Evolutionary conservation across 169 alveolate species (phyloP).

Genomic region (Cryptosporidium baileyi): DNA sequence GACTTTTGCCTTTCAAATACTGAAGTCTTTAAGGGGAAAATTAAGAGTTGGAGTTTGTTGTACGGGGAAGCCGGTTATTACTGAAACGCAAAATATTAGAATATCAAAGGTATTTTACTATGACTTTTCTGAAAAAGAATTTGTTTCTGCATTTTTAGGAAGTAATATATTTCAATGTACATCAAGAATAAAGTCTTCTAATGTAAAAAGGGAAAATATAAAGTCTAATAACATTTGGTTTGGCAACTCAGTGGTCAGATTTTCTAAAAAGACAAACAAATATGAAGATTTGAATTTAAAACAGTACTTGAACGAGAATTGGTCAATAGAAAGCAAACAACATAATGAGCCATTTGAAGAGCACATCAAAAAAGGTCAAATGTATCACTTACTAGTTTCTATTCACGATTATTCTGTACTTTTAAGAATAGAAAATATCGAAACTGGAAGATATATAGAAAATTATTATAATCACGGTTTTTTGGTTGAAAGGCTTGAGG

Average conservation of each 20-base stretch:
- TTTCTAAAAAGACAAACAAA: neutral
- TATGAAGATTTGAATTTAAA: neutral
- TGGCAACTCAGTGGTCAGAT: neutral
- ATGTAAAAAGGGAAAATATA: slow-evolving; percentile 7
- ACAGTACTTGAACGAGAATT: neutral
- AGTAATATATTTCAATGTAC: slow-evolving; percentile 67
- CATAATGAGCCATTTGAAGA: neutral
- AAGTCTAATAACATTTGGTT: neutral
- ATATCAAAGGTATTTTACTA: slow-evolving; percentile 63
- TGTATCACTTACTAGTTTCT: slow-evolving; percentile 59
- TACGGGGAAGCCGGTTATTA: slow-evolving; percentile 53
- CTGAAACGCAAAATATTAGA: slow-evolving; percentile 58
- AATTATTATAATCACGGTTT: slow-evolving; percentile 59
- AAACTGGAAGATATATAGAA: slow-evolving; percentile 39
- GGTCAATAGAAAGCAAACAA: neutral
- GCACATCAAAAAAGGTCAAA: slow-evolving; percentile 28
- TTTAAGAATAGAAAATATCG: slow-evolving; percentile 54
- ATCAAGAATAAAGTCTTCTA: slow-evolving; percentile 47
- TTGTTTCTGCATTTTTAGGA: slow-evolving; percentile 65
- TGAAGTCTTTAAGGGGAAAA: slow-evolving; percentile 43
- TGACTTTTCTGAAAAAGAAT: slow-evolving; percentile 43
- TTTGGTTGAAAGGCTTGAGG: slow-evolving; percentile 51
- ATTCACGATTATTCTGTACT: slow-evolving; percentile 47
- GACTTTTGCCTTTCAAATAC: slow-evolving; percentile 58
- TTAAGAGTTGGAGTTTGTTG: slow-evolving; percentile 64